Conservation (phyloP, 2,329 filamentous ascomycete species). For the Chaetomiaceae sp. region DNA sequence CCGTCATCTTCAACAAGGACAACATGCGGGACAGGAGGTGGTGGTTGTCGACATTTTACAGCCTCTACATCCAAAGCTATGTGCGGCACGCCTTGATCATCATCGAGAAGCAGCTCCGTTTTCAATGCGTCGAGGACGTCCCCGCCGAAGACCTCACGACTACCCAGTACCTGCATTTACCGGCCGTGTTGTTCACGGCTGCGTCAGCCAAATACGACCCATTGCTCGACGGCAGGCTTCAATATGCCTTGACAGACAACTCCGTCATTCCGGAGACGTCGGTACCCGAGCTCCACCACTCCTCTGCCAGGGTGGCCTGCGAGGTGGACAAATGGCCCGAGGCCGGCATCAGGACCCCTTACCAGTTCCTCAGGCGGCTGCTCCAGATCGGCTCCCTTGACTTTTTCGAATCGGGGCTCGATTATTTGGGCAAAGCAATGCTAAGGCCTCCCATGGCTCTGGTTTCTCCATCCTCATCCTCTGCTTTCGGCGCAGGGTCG, state of each 20-base stretch:
- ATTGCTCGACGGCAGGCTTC: conserved; percentile 26
- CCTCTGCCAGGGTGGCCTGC: conserved; percentile 26
- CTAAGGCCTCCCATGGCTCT: conserved; percentile 3
- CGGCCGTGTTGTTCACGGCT: conserved; percentile 30
- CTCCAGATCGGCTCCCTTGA: conserved; percentile 31
- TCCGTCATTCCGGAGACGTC: conserved; percentile 27
- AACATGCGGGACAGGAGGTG: conserved; percentile 31
- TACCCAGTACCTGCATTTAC: conserved; percentile 30
- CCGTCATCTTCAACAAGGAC: conserved; percentile 31
- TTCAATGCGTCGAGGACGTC: conserved; percentile 25
- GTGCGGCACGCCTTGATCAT: conserved; percentile 29
- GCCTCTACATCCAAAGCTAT: conserved; percentile 31
- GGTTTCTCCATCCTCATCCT: conserved; percentile 12
- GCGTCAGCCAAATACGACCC: conserved; percentile 32
- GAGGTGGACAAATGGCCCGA: conserved; percentile 28
- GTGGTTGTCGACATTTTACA: conserved; percentile 33
- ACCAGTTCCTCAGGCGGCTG: conserved; percentile 28
- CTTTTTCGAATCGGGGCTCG: conserved; percentile 25
- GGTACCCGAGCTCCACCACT: conserved; percentile 28
- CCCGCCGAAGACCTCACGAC: conserved; percentile 26
- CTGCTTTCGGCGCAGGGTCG: conserved; percentile 5
- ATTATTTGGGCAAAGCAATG: not conserved
- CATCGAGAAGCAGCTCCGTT: conserved; percentile 29
- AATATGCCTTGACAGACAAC: conserved; percentile 28
- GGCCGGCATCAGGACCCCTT: conserved; percentile 29